A percentile compares a stretch with the other conserved stretches of the same genome.
Conservation (phyloP, 1,284 basidiomycete species). For the Pascua guehoae region DNA sequence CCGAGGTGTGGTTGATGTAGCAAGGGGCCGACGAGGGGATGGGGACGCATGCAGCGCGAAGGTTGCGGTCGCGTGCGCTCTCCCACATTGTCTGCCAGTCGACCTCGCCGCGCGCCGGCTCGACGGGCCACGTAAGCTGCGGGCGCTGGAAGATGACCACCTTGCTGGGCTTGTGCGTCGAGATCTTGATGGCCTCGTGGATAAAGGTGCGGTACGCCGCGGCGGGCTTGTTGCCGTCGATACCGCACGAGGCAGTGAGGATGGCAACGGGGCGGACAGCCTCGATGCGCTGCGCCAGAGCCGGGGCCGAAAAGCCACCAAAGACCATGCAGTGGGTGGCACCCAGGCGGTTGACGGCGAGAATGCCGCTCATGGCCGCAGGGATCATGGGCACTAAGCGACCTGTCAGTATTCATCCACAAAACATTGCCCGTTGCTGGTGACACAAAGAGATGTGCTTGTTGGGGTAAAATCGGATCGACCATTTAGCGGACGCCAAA, state of each 20-base stretch:
- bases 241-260: conserved; percentile 71
- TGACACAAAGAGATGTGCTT: not conserved
- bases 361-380: conserved; percentile 55
- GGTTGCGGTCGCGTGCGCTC: conserved; percentile 11
- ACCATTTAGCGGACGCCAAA: no score
- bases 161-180: conserved; percentile 46
- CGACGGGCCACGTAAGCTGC: conserved; percentile 10
- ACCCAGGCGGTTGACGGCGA: conserved; percentile 90
- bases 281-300: conserved; percentile 80
- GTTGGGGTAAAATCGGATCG: no score
- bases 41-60: conserved; percentile 13
- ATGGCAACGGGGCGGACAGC: conserved; percentile 83
- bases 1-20: conserved; percentile 66
- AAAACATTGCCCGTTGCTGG: not conserved
- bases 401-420: not conserved
- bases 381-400: conserved; percentile 57
- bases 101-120: conserved; percentile 12
- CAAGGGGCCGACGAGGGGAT: conserved; percentile 10
- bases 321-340: conserved; percentile 96
- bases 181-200: conserved; percentile 10
- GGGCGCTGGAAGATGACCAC: conserved; percentile 86
- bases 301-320: conserved; percentile 92
- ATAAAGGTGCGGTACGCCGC: conserved; percentile 15
- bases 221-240: conserved; percentile 24
- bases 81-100: conserved; percentile 12